Percentiles rank a stretch among this genome's conserved stretches.
Evolutionary conservation across 345 rosid species (phyloP).

Genomic region (Aurinia saxatilis): DNA sequence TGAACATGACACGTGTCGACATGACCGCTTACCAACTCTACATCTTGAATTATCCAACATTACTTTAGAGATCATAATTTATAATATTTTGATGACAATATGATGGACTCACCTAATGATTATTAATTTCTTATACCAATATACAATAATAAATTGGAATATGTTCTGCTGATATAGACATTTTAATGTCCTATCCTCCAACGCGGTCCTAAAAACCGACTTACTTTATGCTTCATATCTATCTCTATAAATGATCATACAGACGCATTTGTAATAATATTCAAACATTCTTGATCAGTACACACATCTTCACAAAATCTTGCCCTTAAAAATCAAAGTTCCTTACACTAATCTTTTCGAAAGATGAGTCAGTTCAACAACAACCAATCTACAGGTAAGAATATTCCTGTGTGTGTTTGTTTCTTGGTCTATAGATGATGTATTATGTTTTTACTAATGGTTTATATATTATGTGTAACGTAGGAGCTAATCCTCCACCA

Average conservation of each 20-base stretch:
- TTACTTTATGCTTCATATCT: background rate
- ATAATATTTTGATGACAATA: too few species aligned
- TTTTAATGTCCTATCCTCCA: slow-evolving; percentile 4
- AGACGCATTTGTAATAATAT: slow-evolving; percentile 3
- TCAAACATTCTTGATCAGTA: background rate
- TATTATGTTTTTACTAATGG: background rate
- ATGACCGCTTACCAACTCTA: background rate
- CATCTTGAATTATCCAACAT: background rate
- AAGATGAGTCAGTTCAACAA: too few species aligned
- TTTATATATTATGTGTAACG: background rate
- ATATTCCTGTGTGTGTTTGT: background rate
- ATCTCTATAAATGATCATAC: background rate
- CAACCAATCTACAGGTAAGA: slow-evolving; percentile 19
- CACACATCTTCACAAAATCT: background rate
- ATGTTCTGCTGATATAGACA: background rate
- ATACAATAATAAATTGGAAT: background rate
- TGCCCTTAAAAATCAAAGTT: background rate
- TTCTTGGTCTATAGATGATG: background rate
- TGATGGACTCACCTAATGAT: background rate
- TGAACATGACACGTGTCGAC: slow-evolving; percentile 13
- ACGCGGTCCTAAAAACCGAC: slow-evolving; percentile 15
- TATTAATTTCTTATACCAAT: background rate
- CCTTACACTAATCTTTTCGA: background rate
- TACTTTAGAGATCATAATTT: background rate
- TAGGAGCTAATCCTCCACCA: slow-evolving; percentile 22